Evolutionary conservation across 2,329 filamentous ascomycete species (phyloP), one percentile per base, ranked within the genome.

Genomic region (Colletotrichum gloeosporioides): DNA sequence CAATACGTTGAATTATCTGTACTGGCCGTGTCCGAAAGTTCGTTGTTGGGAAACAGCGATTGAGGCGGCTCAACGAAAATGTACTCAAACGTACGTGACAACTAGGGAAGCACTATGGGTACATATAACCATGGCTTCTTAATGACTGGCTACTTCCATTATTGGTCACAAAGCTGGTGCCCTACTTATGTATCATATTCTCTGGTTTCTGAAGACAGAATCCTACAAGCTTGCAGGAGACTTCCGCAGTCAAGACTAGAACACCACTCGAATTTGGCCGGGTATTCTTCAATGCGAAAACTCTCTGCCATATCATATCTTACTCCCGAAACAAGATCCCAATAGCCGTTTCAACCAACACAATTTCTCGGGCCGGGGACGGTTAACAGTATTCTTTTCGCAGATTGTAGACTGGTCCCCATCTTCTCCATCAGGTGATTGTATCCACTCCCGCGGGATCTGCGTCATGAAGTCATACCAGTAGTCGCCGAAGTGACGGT

Each of bases 381-480:
- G 22, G 10, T 13, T 15, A 5, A 29, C 15, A 12, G n/a, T 12
- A 13, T 4, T 18, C 32, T 39, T 39, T 4, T 27, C 31, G 6
- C 8, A n/a, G 12, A 27, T 18, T 9, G n/a, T 34, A 29, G 32
- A 32, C 6, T 16, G 55, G 36, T 27, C 31, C 8, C 76, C 78
- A 53, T 77, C 76, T 9, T 62, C 55, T 3, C 80, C 82, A 31
- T 80, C 74, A n/a, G 84, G 83, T 8, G 74, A 53, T 22, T 79
- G 77, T 18, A 86, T 81, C 84, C 85, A 86, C n/a, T 75, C 75
- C 1, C 70, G 73, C 9, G 84, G 85, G 12, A 85, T 79, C 55
- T 86, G 84, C 16, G 79, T 78, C 25, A 85, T 76, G 34, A 83
- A 83, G 63, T 84, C 79, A 74, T 84, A 83, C 85, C 85, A 86